Evolutionary conservation across 78 protist species (phyloP), one percentile per base, ranked within the genome.

Genomic region (Pelomyxa schiedti): DNA sequence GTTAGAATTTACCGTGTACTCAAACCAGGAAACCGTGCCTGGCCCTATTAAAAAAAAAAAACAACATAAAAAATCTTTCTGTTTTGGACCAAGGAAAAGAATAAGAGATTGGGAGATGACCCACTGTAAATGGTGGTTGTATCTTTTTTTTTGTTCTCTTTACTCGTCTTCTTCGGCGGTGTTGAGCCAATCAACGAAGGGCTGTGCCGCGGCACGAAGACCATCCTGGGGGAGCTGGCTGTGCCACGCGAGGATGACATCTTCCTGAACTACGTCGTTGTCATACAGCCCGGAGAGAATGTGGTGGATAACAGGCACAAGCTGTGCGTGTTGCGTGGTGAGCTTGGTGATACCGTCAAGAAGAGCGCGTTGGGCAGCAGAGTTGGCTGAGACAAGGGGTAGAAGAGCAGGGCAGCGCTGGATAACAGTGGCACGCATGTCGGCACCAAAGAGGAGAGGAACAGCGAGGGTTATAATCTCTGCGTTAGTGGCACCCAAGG

Each of bases 1-100:
- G 96, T 95, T 38, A 77, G 99, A 66, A 89, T 98, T 69, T 97
- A 95, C 89, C 58, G 58, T 47, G 58, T 47, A 16, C 58, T 47
- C 58, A 16, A 16, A 16, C 16, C 58, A 16, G 16, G 32, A 16
- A 47, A 47, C 58, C 16, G 58, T 16, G 16, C 16, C 58, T 47
- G 58, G 58, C 16, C 58, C 58, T 24, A 47, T 16, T 47, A 47
- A 16, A 16, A 16, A 16, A 47, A 47, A n/a, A n/a, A n/a, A n/a
- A n/a, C n/a, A n/a, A n/a, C n/a, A n/a, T n/a, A n/a, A n/a, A n/a
- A n/a, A n/a, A n/a, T n/a, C n/a, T n/a, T n/a, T n/a, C n/a, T n/a
- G n/a, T n/a, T n/a, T n/a, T n/a, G n/a, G n/a, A n/a, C n/a, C n/a
- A n/a, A n/a, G n/a, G 58, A 47, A 16, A 47, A 16, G 58, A 16